Percentiles rank a stretch among this genome's conserved stretches.
Conservation (phyloP, 768 basidiomycete genomes). For the Clathrus columnatus region DNA sequence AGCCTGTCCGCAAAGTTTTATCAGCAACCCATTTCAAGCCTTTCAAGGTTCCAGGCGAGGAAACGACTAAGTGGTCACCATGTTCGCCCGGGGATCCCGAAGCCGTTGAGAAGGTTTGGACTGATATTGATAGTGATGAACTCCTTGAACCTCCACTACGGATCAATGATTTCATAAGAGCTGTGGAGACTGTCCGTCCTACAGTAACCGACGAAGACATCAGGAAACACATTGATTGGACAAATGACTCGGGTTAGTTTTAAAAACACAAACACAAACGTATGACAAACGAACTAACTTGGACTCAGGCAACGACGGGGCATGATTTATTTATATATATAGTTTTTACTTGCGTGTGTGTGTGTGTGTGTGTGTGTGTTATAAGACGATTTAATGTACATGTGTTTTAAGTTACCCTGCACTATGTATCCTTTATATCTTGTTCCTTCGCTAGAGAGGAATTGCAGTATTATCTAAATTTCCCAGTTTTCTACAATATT, state of each 20-base stretch:
- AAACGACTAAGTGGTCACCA: slow-evolving; percentile 70
- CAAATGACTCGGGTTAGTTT: slow-evolving; percentile 65
- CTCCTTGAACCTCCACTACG: slow-evolving; percentile 81
- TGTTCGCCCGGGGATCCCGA: slow-evolving; percentile 90
- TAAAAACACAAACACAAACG: not conserved
- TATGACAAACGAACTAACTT: not conserved
- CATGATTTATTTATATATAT: not conserved
- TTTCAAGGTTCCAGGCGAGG: slow-evolving; percentile 27
- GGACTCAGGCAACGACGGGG: slow-evolving; percentile 9
- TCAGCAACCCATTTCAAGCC: slow-evolving; percentile 91
- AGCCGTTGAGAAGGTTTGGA: slow-evolving; percentile 84
- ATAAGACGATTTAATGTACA: not conserved
- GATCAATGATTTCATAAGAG: slow-evolving; percentile 72
- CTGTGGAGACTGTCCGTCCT: slow-evolving; percentile 68
- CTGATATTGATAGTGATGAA: slow-evolving; percentile 79
- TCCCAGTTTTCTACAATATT: not conserved
- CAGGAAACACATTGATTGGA: slow-evolving; percentile 75
- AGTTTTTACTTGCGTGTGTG: not conserved
- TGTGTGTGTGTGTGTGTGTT: no score
- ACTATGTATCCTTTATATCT: not conserved
- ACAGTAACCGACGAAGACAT: slow-evolving; percentile 89
- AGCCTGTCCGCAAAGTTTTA: slow-evolving; percentile 93
- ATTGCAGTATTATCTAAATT: not conserved
- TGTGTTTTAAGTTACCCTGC: not conserved
- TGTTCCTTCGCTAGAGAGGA: no score